Conservation (phyloP, 805 yeast species). For the Lipomyces sp. region DNA sequence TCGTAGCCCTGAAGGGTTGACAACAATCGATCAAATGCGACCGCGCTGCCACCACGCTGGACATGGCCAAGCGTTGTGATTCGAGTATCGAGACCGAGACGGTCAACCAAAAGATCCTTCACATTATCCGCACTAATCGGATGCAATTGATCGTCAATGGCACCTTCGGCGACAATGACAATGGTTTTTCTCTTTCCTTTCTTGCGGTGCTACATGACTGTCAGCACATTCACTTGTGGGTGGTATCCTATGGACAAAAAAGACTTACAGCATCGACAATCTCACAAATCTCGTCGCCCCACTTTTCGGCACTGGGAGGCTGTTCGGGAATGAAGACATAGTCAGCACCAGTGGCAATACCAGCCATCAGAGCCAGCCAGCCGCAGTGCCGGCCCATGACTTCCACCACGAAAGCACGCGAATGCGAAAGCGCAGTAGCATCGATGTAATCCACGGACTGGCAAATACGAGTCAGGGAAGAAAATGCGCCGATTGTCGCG, state of each 20-base stretch:
- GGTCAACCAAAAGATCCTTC: constrained; percentile 70
- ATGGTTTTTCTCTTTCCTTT: constrained; percentile 92
- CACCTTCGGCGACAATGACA: constrained; percentile 98
- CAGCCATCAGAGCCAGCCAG: constrained; percentile 97
- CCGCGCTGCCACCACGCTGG: constrained; percentile 98
- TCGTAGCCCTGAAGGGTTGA: constrained; percentile 98
- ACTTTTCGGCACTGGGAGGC: constrained; percentile 69
- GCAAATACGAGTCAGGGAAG: constrained; percentile 88
- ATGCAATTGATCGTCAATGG: constrained; percentile 73
- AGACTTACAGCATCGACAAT: constrained; percentile 47
- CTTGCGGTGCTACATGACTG: constrained; percentile 59
- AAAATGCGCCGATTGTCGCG: constrained; percentile 93
- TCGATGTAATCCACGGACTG: constrained; percentile 94
- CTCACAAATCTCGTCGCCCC: constrained; percentile 77
- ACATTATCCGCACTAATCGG: constrained; percentile 81
- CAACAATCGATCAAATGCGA: constrained; percentile 84
- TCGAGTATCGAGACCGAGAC: constrained; percentile 85
- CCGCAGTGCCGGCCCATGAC: constrained; percentile 99
- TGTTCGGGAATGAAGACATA: constrained; percentile 91
- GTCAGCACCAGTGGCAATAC: constrained; percentile 95
- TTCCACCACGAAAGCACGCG: constrained; percentile 95
- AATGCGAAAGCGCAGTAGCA: constrained; percentile 95
- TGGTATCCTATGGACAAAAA: not conserved
- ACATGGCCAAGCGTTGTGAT: constrained; percentile 96
- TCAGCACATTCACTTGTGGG: no score